Conservation (phyloP, 2,329 filamentous ascomycete species). For the Hypoxylon sp. region DNA sequence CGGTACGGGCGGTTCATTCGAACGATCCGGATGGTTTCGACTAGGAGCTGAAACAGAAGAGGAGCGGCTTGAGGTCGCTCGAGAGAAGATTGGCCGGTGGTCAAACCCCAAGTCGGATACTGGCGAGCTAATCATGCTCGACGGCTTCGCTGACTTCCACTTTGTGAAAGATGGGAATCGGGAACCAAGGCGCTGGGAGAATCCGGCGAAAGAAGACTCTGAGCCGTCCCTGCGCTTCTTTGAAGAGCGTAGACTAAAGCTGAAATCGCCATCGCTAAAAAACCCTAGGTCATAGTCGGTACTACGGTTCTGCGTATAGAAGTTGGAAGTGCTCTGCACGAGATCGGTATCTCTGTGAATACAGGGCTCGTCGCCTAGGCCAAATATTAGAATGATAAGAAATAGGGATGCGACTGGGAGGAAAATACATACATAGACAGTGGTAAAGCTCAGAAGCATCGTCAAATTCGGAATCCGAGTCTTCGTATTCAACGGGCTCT, state of each 20-base stretch:
- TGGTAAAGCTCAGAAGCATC: constrained; percentile 65
- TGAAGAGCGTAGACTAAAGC: constrained; percentile 57
- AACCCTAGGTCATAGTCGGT: constrained; percentile 76
- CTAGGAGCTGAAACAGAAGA: constrained; percentile 78
- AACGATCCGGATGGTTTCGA: constrained; percentile 59
- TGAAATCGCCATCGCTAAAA: constrained; percentile 72
- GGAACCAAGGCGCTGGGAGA: constrained; percentile 75
- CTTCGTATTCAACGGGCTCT: constrained; percentile 78
- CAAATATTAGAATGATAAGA: constrained; percentile 21
- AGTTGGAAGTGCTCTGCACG: constrained; percentile 53
- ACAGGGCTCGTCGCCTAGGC: constrained; percentile 72
- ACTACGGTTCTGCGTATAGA: constrained; percentile 59
- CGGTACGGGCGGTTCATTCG: constrained; percentile 66
- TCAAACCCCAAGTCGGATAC: constrained; percentile 88
- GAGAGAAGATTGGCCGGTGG: constrained; percentile 74
- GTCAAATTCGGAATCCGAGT: constrained; percentile 62
- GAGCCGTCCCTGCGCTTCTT: constrained; percentile 69
- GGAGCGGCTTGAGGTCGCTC: constrained; percentile 79
- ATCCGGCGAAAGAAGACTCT: constrained; percentile 71
- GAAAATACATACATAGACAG: constrained; percentile 79
- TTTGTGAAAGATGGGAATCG: constrained; percentile 67
- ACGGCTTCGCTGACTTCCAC: constrained; percentile 62
- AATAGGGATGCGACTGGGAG: constrained; percentile 40
- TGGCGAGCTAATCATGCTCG: constrained; percentile 66
- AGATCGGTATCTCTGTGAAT: constrained; percentile 65